Evolutionary conservation across 192 early-diverging fungal species (phyloP), one percentile per base, ranked within the genome.

Genomic region (Umbelopsis sp.): DNA sequence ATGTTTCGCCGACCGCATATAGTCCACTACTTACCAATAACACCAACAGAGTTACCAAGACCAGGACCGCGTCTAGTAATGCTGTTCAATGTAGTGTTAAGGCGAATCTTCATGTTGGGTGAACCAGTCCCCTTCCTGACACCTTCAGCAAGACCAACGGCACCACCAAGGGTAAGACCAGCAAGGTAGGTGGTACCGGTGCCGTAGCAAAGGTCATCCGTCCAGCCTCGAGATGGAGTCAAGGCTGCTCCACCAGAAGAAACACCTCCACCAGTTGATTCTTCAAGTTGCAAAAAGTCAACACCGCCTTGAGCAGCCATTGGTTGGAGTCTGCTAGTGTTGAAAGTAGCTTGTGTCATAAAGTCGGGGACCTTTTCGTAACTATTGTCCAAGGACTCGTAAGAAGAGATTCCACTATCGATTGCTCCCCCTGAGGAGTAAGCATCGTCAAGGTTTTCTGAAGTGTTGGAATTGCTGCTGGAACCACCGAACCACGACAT

Each of bases 11-110:
- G 41, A 8, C 12, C 21, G 6, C 38, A 25, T 2, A 41, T 3
- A 41, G 6, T 26, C 3, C 8, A 1, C 7, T 17, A 71, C 75
- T 56, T 83, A 79, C 81, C 83, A 70, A 94, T 76, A 22, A 94
- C 84, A 75, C 91, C 93, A 36, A 89, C 80, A 31, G 93, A 91
- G 85, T 94, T 94, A 75, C 88, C 93, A 56, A 94, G 75, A 70
- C 91, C 92, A 22, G 93, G 93, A n/a, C 93, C 93, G 65, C 93
- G 90, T 50, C 93, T 87, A 11, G 93, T 94, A 78, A 91, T 90
- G 29, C 88, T 85, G 83, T 94, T 94, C 59, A 94, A 84, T 38
- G 91, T 86, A 65, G 88, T 91, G 82, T 94, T 94, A 32, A 94
- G 80, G 50, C 91, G 88, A 70, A 94, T 82, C 81, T 93, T 93